Conservation (phyloP, 306 rosid genomes). For the Myrica gale region DNA sequence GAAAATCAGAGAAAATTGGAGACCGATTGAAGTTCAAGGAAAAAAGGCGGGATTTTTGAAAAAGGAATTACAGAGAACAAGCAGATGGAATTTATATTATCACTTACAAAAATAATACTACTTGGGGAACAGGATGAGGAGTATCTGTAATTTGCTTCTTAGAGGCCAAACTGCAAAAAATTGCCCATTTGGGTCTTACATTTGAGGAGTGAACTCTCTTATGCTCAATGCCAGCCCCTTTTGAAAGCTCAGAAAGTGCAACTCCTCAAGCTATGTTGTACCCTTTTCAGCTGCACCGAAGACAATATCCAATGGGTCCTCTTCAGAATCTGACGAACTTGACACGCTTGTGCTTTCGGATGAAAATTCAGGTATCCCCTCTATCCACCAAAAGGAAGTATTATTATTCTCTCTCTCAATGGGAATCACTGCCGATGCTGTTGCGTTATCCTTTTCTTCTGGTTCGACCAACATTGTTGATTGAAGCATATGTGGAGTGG, state of each 20-base stretch:
- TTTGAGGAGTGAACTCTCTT: neutral
- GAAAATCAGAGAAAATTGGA: no score
- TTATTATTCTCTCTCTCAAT: constrained; percentile 7
- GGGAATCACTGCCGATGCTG: constrained; percentile 8
- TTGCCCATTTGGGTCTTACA: neutral
- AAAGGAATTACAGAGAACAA: no score
- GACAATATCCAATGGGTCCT: constrained; percentile 3
- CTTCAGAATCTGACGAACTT: constrained; percentile 48
- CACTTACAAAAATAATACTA: neutral
- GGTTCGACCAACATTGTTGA: constrained; percentile 11
- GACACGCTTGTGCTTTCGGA: constrained; percentile 41
- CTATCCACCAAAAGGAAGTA: constrained; percentile 21
- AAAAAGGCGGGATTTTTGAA: no score
- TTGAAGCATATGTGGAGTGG: constrained; percentile 2
- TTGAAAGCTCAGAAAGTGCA: neutral
- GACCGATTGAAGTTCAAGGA: no score
- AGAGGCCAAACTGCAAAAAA: neutral
- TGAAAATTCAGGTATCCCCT: constrained; percentile 32
- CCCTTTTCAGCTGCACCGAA: neutral
- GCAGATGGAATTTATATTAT: neutral
- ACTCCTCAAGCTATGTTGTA: no score
- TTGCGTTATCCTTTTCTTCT: constrained; percentile 23
- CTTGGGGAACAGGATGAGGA: neutral
- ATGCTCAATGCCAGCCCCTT: neutral
- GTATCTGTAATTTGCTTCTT: neutral